Conservation (phyloP, 257 asterid species). For the Osmanthus fragrans region DNA sequence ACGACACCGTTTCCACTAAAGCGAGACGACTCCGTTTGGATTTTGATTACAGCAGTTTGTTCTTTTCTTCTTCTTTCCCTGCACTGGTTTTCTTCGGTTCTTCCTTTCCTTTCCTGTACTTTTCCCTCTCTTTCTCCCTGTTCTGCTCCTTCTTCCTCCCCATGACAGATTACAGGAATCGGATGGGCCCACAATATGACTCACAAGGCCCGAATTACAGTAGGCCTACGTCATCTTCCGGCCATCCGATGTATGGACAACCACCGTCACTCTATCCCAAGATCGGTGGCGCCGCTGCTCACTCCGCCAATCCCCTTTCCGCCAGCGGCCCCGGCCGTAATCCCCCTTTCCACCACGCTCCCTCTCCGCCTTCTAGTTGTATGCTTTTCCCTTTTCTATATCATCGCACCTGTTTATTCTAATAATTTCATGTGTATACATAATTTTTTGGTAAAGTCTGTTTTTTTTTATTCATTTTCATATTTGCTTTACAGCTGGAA, state of each 20-base stretch:
- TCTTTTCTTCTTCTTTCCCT: too few species aligned
- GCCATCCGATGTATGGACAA: conserved; percentile 42
- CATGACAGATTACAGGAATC: conserved; percentile 31
- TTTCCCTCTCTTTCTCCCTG: too few species aligned
- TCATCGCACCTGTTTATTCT: not conserved
- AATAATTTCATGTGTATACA: not conserved
- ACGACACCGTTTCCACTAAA: too few species aligned
- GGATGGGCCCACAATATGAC: conserved; percentile 34
- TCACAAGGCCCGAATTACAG: conserved; percentile 30
- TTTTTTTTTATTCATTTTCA: not conserved
- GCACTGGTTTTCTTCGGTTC: too few species aligned
- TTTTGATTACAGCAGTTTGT: too few species aligned
- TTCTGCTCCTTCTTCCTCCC: too few species aligned
- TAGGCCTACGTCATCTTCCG: conserved; percentile 35
- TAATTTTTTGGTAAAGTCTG: not conserved
- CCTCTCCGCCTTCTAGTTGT: conserved; percentile 44
- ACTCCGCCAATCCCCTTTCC: conserved; percentile 11
- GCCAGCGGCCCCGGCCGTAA: conserved; percentile 37
- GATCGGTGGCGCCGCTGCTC: conserved; percentile 45
- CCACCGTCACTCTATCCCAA: conserved; percentile 46
- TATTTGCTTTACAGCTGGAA: conserved; percentile 48
- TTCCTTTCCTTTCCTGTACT: too few species aligned
- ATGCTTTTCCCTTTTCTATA: not conserved
- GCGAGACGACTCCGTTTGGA: too few species aligned
- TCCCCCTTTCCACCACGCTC: conserved; percentile 53